Evolutionary conservation across 495 filamentous ascomycete genomes (phyloP), one percentile per base, ranked within the genome.

Genomic region (Amorphotheca resinae): DNA sequence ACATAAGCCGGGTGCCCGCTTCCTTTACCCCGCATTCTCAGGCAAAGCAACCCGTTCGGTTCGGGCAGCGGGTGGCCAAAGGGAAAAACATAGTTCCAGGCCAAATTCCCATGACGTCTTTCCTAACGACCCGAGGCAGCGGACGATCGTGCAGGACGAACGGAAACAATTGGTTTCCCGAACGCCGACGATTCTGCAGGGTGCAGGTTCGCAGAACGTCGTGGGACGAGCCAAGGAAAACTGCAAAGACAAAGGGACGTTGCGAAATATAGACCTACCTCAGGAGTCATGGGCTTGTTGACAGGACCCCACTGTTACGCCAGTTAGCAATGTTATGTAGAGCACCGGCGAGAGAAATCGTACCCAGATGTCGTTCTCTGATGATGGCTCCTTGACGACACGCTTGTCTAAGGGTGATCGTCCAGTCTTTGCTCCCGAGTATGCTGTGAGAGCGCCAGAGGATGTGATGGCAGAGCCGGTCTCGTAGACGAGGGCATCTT

Each of bases 401-500:
- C 91, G 82, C 77, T 98, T 98, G 70, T 98, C 91, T 31, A 82
- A 77, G 2, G 91, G 91, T 44, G 91, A 98, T 49, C 91, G 88
- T 42, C 91, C 91, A 46, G 91, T 98, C 74, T 98, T 98, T 48
- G 87, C 82, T 51, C 91, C 91, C 32, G 91, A 98, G 70, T 96
- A 98, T 49, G 91, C 91, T 15, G 86, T 95, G 54, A 98, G 68
- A 46, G 91, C 91, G 60, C 91, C 91, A 50, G 80, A 82, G 17
- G 87, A 93, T 38, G 93, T 93, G 67, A 98, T 95, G 54, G 93
- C 91, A 39, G 88, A 88, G 56, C 91, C 91, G 44, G 85, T 89
- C 70, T 98, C 91, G 70, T 96, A 98, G 52, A 96, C 91, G 37
- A 98, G 74, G 43, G 91, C 91, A 82, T 98, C 91, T 75, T 98